Base-by-base conservation (phyloP, 768 basidiomycete genomes). In the Tylopilus sp. region DNA sequence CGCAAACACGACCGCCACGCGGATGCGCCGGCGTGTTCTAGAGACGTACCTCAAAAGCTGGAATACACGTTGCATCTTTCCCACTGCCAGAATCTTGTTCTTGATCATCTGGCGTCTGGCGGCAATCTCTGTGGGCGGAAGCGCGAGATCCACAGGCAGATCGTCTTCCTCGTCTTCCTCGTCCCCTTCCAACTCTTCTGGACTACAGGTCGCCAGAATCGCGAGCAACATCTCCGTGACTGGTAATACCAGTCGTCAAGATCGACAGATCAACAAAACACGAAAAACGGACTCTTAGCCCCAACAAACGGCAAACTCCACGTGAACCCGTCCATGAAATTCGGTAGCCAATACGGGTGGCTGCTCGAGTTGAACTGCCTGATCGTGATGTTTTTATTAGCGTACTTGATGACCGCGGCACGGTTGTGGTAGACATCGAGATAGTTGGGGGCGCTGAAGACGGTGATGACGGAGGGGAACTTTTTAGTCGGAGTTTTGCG, bases 281-380 rank as follows among this genome's bases (percentile, higher is more conserved):
- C 0, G n/a, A n/a, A 13, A 0, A 18, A 58, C 91, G 50, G 58
- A 95, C 95, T 98, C 74, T 99, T 99, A 47, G 91, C 86, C 44
- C 95, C 95, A 3, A 99, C 95, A 64, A 99, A 99, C 0, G 95
- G 95, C 52, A 99, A 68, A 78, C 89, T 92, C 95, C 95, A 99
- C 3, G 95, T 98, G 67, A 99, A 98, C 28, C 90, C 95, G 65
- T 98, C 92, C 86, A 97, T 95, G 58, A 98, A 97, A 71, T 98
- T 98, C 0, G 95, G 95, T 28, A 99, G 72, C 92, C 94, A 97
- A 69, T 92, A 98, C 4, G 91, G 91, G 67, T 94, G 91, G 25
- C 83, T 78, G 33, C 75, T 82, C 45, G 79, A 80, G 64, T 87
- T 86, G 61, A 88, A 95, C 70, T 94, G 91, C 57, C 94, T 78